These are phyloP conservation scores for Aureobasidium melanogenum DNA, from an alignment of 2,329 filamentous ascomycete species.

Conservation along the genomic window DNA sequence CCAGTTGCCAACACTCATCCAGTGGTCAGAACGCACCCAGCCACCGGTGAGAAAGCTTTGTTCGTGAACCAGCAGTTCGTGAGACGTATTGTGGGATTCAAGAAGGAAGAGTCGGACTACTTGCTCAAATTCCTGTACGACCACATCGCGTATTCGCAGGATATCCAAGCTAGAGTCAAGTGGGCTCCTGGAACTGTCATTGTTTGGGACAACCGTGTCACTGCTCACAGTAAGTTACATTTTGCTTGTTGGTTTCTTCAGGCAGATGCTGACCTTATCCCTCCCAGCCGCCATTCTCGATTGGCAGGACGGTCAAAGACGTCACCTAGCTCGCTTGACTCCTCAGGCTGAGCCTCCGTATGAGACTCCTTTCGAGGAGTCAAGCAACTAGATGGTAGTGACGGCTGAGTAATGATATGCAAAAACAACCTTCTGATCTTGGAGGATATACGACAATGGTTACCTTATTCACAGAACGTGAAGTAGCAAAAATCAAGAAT, in stretches of 20 bases:
- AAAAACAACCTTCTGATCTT: neutral
- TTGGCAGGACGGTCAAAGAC: constrained; percentile 69
- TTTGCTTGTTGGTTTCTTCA: constrained; percentile 21
- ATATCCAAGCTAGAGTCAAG: constrained; percentile 65
- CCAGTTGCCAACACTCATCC: constrained; percentile 68
- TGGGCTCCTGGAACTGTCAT: constrained; percentile 77
- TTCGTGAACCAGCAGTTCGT: constrained; percentile 83
- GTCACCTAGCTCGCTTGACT: constrained; percentile 73
- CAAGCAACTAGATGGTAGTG: neutral
- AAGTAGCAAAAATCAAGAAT: neutral
- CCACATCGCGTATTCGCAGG: constrained; percentile 62
- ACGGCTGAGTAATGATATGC: neutral
- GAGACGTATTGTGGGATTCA: constrained; percentile 69
- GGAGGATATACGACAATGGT: neutral
- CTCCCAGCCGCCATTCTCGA: constrained; percentile 57
- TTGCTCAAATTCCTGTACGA: constrained; percentile 70
- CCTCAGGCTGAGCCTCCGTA: constrained; percentile 71
- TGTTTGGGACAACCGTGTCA: constrained; percentile 79
- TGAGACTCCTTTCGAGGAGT: constrained; percentile 48
- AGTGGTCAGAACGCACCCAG: constrained; percentile 69
- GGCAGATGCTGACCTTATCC: neutral
- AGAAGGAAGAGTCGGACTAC: constrained; percentile 77
- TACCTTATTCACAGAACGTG: neutral
- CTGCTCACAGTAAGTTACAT: constrained; percentile 45
- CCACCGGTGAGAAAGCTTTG: constrained; percentile 73